Evolutionary conservation across 2,329 filamentous ascomycete species (phyloP).

Genomic region (Ceratocystis cubensis): DNA sequence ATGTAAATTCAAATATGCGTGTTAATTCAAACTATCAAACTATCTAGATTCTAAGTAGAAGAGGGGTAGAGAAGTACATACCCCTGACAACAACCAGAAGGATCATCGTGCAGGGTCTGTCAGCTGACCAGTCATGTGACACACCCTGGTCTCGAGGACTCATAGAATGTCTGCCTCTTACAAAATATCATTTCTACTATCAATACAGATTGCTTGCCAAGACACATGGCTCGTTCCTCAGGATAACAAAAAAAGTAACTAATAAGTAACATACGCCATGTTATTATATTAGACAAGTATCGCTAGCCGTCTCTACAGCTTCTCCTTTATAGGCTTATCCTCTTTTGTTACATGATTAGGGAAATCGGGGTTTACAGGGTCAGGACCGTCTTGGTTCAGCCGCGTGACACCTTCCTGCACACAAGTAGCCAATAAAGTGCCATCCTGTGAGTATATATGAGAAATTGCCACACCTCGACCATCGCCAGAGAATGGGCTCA

Average conservation of each 20-base stretch:
- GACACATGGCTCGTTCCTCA: no score
- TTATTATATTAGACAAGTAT: neutral
- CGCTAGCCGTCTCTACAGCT: neutral
- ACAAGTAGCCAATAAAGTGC: constrained; percentile 63
- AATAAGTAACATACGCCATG: neutral
- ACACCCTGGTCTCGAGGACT: no score
- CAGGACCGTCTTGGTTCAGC: constrained; percentile 17
- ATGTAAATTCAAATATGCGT: no score
- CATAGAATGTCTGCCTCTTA: no score
- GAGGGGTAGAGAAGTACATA: no score
- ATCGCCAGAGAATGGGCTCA: constrained; percentile 68
- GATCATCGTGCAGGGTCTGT: no score
- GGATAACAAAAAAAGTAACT: no score
- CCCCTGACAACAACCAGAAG: no score
- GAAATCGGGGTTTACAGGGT: constrained; percentile 18
- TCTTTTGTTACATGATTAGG: constrained; percentile 23
- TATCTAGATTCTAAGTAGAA: no score
- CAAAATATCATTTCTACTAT: neutral
- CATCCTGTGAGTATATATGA: constrained; percentile 58
- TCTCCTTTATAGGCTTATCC: constrained; percentile 7
- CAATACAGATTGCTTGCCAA: no score
- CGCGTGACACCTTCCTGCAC: constrained; percentile 51
- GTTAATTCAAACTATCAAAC: no score
- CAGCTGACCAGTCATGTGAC: no score
- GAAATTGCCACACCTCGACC: constrained; percentile 65